These are phyloP conservation scores for Solanum arcanum DNA, from an alignment of 257 asterid genomes.

Conservation along the genomic window DNA sequence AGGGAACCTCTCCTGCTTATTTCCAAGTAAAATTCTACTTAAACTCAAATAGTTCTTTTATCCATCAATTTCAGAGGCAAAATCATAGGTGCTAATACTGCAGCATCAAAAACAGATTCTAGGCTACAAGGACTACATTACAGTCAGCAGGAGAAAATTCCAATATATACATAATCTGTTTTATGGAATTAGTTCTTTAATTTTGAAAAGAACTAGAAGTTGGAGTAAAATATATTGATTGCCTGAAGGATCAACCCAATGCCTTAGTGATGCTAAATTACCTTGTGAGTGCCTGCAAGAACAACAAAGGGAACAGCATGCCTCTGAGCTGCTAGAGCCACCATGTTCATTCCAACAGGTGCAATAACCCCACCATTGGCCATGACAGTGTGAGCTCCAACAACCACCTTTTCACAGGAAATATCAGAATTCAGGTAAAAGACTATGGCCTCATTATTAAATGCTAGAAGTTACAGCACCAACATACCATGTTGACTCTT, in stretches of 20 bases:
- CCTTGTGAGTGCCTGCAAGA: conserved; percentile 98
- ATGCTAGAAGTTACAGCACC: not conserved
- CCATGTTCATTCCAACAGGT: conserved; percentile 96
- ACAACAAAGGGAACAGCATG: conserved; percentile 98
- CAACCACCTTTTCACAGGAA: conserved; percentile 59
- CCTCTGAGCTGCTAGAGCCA: conserved; percentile 92
- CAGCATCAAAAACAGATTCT: not conserved
- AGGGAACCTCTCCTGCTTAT: not conserved
- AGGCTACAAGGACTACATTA: not conserved
- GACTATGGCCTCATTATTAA: not conserved
- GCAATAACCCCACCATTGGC: conserved; percentile 97
- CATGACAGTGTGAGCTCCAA: conserved; percentile 98
- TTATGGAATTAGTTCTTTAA: not conserved
- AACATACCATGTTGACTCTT: conserved; percentile 87
- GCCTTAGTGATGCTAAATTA: conserved; percentile 7
- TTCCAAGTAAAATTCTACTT: not conserved
- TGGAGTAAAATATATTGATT: not conserved
- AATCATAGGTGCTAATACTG: not conserved
- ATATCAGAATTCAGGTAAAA: conserved; percentile 4
- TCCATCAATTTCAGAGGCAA: not conserved
- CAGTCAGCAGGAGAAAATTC: not conserved
- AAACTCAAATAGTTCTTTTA: not conserved
- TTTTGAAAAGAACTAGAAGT: not conserved
- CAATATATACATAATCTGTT: not conserved
- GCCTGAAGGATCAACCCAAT: not conserved